Percentiles rank a stretch among this genome's conserved stretches.
Conservation (phyloP, 169 alveolate genomes). For the Eimeria brunetti region DNA sequence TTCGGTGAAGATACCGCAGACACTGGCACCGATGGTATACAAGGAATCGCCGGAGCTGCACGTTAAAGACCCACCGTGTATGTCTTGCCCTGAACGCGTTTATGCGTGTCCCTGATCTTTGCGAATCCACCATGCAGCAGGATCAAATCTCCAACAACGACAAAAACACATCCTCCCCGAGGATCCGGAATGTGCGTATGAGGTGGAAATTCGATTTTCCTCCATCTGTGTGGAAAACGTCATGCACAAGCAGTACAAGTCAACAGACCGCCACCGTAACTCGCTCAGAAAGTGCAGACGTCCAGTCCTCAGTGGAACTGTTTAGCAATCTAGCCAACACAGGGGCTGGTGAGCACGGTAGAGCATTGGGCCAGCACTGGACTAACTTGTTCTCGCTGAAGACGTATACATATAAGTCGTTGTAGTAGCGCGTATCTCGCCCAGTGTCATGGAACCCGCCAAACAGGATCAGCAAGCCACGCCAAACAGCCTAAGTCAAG, state of each 20-base stretch:
- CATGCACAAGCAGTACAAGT: background rate
- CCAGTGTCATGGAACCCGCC: constrained; percentile 95
- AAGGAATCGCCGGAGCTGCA: background rate
- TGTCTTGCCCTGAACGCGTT: constrained; percentile 89
- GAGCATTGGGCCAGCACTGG: background rate
- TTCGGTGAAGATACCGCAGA: background rate
- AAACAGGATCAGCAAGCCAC: constrained; percentile 90
- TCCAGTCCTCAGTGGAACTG: background rate
- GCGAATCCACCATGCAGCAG: constrained; percentile 94
- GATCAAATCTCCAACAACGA: constrained; percentile 74
- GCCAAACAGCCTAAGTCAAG: constrained; percentile 87
- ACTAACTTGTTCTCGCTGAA: constrained; percentile 73
- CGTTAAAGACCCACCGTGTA: constrained; percentile 37
- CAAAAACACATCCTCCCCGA: constrained; percentile 80
- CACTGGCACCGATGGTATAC: background rate
- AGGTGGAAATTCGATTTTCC: constrained; percentile 75
- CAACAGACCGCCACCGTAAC: background rate
- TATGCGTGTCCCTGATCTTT: constrained; percentile 88
- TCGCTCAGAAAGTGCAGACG: background rate
- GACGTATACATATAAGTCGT: constrained; percentile 88
- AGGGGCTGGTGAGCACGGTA: background rate
- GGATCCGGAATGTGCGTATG: constrained; percentile 75
- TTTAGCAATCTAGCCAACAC: background rate
- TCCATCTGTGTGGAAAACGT: constrained; percentile 51
- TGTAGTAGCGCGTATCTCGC: constrained; percentile 89